Conservation (phyloP, 352 stramenopile species). For the Globisporangium uncinulatum region DNA sequence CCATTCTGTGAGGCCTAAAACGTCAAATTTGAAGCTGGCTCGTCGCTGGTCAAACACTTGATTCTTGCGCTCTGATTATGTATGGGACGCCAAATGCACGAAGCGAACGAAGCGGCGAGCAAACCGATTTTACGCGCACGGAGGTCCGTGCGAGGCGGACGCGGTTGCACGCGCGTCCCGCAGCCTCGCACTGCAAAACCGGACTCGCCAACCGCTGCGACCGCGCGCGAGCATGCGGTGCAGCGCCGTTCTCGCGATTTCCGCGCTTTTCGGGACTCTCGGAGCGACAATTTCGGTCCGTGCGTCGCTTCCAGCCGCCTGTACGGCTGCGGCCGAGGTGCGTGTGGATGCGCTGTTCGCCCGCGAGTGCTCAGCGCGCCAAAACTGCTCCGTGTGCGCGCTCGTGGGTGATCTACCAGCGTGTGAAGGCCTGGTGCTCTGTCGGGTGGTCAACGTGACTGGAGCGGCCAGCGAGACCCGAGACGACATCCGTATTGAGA, state of each 20-base stretch:
- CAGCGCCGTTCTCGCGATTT: not conserved
- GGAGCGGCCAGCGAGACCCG: not conserved
- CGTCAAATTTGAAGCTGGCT: constrained; percentile 9
- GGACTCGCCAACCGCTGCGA: not conserved
- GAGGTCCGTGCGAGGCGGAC: too few species aligned
- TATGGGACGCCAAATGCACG: too few species aligned
- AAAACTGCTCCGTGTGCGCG: constrained; percentile 10
- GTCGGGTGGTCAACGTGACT: not conserved
- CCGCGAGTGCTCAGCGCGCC: not conserved
- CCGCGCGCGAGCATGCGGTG: not conserved
- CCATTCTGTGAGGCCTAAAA: not conserved
- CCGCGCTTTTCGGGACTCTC: not conserved
- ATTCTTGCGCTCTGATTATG: too few species aligned
- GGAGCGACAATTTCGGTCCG: not conserved
- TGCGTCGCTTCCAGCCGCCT: not conserved
- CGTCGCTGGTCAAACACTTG: not conserved
- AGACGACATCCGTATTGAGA: not conserved
- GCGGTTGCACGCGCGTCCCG: too few species aligned
- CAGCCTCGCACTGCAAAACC: not conserved
- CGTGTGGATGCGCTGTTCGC: not conserved
- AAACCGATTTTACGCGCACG: too few species aligned
- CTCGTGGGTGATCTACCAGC: not conserved
- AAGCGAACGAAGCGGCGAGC: too few species aligned
- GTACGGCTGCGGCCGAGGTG: constrained; percentile 1
- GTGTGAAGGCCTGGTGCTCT: constrained; percentile 6